Conservation (phyloP, 208 protist genomes). For the Leishmania braziliensis region DNA sequence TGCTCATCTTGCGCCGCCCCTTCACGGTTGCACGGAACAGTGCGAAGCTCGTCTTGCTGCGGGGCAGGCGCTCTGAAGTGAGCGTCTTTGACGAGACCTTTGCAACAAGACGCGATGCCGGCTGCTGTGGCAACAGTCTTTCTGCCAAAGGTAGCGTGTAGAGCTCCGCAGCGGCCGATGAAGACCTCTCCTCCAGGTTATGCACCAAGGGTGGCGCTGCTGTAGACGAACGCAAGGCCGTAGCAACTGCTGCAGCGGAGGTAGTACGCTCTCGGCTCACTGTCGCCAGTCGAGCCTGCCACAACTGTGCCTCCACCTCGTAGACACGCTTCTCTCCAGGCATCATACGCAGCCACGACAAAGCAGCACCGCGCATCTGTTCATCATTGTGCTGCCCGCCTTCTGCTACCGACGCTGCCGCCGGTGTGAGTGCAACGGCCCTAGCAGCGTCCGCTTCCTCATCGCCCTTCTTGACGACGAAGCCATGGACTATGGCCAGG, state of each 20-base stretch:
- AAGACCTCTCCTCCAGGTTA: neutral
- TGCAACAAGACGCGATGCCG: neutral
- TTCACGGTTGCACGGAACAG: conserved; percentile 35
- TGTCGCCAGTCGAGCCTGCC: neutral
- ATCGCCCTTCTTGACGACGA: conserved; percentile 15
- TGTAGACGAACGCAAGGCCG: neutral
- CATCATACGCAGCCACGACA: conserved; percentile 23
- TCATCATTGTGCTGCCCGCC: neutral
- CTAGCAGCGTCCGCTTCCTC: neutral
- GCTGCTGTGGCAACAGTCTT: neutral
- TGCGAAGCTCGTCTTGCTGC: conserved; percentile 30
- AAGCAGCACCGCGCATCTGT: conserved; percentile 10
- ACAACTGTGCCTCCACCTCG: conserved; percentile 20
- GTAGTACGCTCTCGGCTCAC: neutral
- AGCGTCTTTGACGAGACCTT: neutral
- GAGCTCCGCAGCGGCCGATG: neutral
- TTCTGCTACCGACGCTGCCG: conserved; percentile 16
- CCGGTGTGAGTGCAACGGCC: neutral
- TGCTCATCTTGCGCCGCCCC: conserved; percentile 7
- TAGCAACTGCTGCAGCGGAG: neutral
- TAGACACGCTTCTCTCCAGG: conserved; percentile 14
- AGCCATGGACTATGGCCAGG: conserved; percentile 19
- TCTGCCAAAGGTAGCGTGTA: neutral
- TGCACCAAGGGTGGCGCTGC: neutral
- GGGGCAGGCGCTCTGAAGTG: neutral